These are phyloP conservation scores for Podaxis sp. DNA, from an alignment of 768 basidiomycete genomes.

Conservation along the genomic window DNA sequence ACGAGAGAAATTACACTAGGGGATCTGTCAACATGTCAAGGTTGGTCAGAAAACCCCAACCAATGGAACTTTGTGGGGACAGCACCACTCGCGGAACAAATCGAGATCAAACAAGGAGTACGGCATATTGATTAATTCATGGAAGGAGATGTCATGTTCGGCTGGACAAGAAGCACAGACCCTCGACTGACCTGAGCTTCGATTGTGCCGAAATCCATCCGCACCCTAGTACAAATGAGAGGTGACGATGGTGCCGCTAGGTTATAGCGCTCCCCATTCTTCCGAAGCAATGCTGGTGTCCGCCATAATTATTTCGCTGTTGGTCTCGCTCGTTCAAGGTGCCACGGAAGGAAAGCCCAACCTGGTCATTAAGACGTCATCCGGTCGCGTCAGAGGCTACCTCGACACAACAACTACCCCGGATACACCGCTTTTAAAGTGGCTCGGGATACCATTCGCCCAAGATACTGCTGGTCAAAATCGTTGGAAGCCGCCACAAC, in stretches of 20 bases:
- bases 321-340: neutral
- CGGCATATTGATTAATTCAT: neutral
- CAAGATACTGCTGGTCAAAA: constrained; percentile 25
- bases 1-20: too few species aligned
- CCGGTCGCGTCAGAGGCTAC: constrained; percentile 23
- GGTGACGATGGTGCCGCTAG: too few species aligned
- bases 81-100: neutral
- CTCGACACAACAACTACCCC: constrained; percentile 21
- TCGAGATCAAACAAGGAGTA: neutral
- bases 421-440: constrained; percentile 20
- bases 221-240: neutral
- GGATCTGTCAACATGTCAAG: neutral
- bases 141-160: neutral
- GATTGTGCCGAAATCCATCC: constrained; percentile 5
- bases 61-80: neutral
- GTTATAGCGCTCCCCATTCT: neutral
- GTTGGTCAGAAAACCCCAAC: neutral
- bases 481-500: constrained; percentile 26
- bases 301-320: neutral
- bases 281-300: neutral
- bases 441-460: constrained; percentile 26
- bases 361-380: constrained; percentile 18
- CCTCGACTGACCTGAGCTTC: neutral
- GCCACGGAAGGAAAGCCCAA: neutral
- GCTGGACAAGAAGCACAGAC: neutral